These are phyloP conservation scores for Streptanthus diversifolius DNA, from an alignment of 345 rosid genomes.

Conservation along the genomic window DNA sequence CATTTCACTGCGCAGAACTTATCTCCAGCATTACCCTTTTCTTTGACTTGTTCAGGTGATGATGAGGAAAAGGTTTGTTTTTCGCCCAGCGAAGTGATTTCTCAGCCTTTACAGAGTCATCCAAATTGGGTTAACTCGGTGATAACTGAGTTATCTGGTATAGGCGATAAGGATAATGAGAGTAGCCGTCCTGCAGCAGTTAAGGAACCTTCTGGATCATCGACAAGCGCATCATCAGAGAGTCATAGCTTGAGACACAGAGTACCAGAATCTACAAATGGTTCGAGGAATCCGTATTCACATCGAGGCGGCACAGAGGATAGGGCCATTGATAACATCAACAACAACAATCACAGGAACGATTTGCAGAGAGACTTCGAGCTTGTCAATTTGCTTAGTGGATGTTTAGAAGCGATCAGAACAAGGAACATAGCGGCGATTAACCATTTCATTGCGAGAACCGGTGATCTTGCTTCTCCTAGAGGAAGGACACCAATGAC, in stretches of 20 bases:
- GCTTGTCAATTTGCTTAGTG: conserved; percentile 64
- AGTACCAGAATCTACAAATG: conserved; percentile 42
- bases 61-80: conserved; percentile 71
- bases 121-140: conserved; percentile 75
- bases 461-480: conserved; percentile 86
- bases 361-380: conserved; percentile 56
- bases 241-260: conserved; percentile 56
- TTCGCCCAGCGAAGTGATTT: conserved; percentile 62
- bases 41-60: conserved; percentile 64
- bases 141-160: conserved; percentile 63
- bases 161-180: conserved; percentile 63
- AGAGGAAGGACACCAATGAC: conserved; percentile 59
- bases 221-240: conserved; percentile 72
- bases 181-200: conserved; percentile 52
- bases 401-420: conserved; percentile 82
- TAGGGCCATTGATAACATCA: conserved; percentile 37
- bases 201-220: conserved; percentile 76
- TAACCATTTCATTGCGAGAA: conserved; percentile 61
- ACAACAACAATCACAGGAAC: conserved; percentile 44
- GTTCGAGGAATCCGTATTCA: conserved; percentile 41
- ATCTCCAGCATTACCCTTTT: conserved; percentile 56
- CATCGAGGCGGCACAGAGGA: conserved; percentile 44
- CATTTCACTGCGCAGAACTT: conserved; percentile 45
- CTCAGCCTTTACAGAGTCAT: conserved; percentile 65
- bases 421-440: conserved; percentile 56